These are phyloP conservation scores for Smittium mucronatum DNA, from an alignment of 371 early-diverging fungal species.

Conservation along the genomic window DNA sequence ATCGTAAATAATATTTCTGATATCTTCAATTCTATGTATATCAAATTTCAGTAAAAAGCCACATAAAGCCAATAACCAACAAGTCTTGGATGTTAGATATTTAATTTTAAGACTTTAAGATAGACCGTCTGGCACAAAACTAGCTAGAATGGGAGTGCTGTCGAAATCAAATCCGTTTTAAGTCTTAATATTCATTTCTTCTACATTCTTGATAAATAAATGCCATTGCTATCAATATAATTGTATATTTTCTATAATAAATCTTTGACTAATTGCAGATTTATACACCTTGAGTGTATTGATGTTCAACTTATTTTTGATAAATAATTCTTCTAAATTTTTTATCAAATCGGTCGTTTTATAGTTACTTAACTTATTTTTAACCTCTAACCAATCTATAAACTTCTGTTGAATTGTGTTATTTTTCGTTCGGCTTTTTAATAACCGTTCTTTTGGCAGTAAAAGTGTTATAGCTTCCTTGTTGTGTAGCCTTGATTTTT, in stretches of 20 bases:
- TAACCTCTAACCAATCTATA: not conserved
- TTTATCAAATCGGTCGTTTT: not conserved
- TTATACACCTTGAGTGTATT: not conserved
- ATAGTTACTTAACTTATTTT: not conserved
- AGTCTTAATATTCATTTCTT: slow-evolving; percentile 1
- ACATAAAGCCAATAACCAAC: slow-evolving; percentile 1
- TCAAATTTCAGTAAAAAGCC: not conserved
- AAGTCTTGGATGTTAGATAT: not conserved
- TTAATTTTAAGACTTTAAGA: not conserved
- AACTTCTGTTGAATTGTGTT: not conserved
- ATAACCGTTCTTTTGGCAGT: not conserved
- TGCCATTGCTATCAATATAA: not conserved
- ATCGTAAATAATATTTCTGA: not conserved
- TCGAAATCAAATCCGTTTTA: not conserved
- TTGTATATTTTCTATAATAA: not conserved
- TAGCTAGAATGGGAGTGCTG: not conserved
- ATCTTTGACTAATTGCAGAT: not conserved
- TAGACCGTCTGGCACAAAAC: not conserved
- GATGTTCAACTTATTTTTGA: not conserved
- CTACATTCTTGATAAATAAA: not conserved
- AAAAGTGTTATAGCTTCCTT: not conserved
- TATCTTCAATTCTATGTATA: not conserved
- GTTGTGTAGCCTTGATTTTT: not conserved
- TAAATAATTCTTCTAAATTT: not conserved
- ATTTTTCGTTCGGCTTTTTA: not conserved